These are phyloP conservation scores for Papiliotrema terrestris DNA, from an alignment of 1,284 basidiomycete species.

Conservation along the genomic window DNA sequence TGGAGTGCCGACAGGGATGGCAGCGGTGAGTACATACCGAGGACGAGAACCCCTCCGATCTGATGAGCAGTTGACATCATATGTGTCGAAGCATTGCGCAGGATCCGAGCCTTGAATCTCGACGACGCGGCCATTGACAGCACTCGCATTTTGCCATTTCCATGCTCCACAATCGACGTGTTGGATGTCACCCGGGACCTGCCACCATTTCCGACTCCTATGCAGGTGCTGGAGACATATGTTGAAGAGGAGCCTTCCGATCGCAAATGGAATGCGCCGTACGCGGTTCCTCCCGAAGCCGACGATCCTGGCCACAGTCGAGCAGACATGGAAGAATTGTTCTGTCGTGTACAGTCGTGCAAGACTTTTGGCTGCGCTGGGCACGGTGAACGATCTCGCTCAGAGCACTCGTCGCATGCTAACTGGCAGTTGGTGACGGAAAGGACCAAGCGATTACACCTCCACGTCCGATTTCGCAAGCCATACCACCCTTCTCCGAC, in stretches of 20 bases:
- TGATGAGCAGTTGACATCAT: constrained; percentile 5
- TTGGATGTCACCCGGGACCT: constrained; percentile 2
- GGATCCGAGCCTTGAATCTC: background rate
- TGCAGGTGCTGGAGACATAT: too few species aligned
- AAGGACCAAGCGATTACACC: background rate
- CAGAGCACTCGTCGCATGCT: background rate
- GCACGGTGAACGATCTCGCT: background rate
- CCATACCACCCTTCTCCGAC: too few species aligned
- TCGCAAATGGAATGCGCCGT: background rate
- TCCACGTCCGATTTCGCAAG: too few species aligned
- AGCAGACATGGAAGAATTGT: constrained; percentile 1
- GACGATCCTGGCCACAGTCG: background rate
- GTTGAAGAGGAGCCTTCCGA: too few species aligned
- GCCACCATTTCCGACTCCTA: constrained; percentile 2
- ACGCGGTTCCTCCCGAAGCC: background rate
- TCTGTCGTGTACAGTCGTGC: background rate
- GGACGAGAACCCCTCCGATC: background rate
- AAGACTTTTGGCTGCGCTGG: background rate
- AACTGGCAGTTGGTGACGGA: background rate
- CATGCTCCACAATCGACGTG: background rate
- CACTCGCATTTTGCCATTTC: constrained; percentile 1
- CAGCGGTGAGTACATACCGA: background rate
- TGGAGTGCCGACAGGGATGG: background rate
- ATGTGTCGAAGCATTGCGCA: background rate
- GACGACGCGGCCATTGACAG: background rate